phyloP scores from a whole-genome alignment of 2,329 filamentous ascomycete genomes.

The Aureobasidium leucospermi region DNA sequence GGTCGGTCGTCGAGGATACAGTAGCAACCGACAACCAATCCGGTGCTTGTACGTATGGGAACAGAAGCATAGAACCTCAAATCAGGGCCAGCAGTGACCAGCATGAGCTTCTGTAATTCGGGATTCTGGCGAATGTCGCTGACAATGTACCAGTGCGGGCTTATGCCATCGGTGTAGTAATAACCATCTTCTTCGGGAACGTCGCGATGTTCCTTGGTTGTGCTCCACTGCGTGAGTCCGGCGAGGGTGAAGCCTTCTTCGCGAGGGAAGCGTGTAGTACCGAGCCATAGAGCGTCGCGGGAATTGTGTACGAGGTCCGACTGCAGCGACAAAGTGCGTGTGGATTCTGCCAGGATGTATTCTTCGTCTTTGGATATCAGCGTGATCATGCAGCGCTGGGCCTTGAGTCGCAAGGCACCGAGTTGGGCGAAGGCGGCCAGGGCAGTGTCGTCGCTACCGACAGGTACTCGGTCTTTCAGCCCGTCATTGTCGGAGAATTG shows the following conservation, averaged over 20 bases:
- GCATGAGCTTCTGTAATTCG: background rate
- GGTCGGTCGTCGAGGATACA: constrained; percentile 53
- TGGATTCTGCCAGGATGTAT: constrained; percentile 48
- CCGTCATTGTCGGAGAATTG: constrained; percentile 4
- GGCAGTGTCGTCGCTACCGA: constrained; percentile 32
- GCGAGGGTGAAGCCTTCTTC: constrained; percentile 31
- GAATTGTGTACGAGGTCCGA: constrained; percentile 24
- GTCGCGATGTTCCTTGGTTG: constrained; percentile 19
- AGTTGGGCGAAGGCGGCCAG: constrained; percentile 44
- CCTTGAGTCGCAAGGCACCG: constrained; percentile 41
- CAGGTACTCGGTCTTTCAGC: constrained; percentile 10
- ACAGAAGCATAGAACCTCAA: constrained; percentile 49
- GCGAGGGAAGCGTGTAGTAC: constrained; percentile 25
- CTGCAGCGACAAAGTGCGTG: constrained; percentile 37
- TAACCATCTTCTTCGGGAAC: constrained; percentile 17
- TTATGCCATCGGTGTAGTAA: constrained; percentile 21
- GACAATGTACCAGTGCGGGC: constrained; percentile 21
- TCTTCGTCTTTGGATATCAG: constrained; percentile 41
- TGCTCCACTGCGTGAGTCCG: constrained; percentile 17
- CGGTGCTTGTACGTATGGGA: constrained; percentile 50
- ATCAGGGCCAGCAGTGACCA: constrained; percentile 14
- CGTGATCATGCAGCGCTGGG: constrained; percentile 44
- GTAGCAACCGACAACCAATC: constrained; percentile 53
- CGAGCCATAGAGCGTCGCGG: constrained; percentile 31
- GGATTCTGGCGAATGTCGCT: constrained; percentile 19